phyloP scores from a whole-genome alignment of 306 rosid species.

The Boehmeria nivea region DNA sequence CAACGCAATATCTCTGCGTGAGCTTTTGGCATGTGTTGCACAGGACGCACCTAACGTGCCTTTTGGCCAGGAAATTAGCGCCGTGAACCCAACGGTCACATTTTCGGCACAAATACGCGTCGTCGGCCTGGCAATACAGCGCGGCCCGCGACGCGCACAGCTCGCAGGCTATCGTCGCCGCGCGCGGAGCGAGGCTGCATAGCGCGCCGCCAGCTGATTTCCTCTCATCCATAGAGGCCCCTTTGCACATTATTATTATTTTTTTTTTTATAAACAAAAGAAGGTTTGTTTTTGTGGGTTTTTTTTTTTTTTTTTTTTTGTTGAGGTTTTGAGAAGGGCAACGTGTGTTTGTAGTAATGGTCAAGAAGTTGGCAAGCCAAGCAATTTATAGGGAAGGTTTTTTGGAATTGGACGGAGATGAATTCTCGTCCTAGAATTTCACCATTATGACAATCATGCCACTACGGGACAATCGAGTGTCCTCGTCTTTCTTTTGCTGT shows the following conservation, averaged over 20 bases:
- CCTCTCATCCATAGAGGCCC: constrained; percentile 20
- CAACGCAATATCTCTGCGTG: constrained; percentile 47
- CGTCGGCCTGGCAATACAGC: constrained; percentile 68
- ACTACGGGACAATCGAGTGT: constrained; percentile 33
- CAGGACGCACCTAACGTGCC: constrained; percentile 65
- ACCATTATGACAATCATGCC: constrained; percentile 36
- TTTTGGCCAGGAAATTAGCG: constrained; percentile 71
- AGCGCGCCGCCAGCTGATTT: too few species aligned
- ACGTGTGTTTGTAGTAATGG: too few species aligned
- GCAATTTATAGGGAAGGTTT: not conserved
- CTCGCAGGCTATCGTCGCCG: constrained; percentile 36
- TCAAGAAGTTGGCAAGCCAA: too few species aligned
- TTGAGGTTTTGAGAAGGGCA: not conserved
- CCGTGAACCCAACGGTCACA: constrained; percentile 70
- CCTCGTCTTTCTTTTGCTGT: constrained; percentile 15
- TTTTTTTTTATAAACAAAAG: too few species aligned
- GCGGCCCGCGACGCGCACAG: constrained; percentile 54
- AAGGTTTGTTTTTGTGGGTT: too few species aligned
- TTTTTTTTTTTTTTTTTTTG: not conserved
- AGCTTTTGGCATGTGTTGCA: constrained; percentile 62
- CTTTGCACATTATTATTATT: constrained; percentile 56
- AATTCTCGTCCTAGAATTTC: constrained; percentile 26
- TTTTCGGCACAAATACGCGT: constrained; percentile 62
- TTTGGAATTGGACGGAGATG: not conserved
- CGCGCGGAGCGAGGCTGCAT: not conserved